Base-by-base conservation (phyloP, 2,329 filamentous ascomycete species). In the Fusarium devonianum region DNA sequence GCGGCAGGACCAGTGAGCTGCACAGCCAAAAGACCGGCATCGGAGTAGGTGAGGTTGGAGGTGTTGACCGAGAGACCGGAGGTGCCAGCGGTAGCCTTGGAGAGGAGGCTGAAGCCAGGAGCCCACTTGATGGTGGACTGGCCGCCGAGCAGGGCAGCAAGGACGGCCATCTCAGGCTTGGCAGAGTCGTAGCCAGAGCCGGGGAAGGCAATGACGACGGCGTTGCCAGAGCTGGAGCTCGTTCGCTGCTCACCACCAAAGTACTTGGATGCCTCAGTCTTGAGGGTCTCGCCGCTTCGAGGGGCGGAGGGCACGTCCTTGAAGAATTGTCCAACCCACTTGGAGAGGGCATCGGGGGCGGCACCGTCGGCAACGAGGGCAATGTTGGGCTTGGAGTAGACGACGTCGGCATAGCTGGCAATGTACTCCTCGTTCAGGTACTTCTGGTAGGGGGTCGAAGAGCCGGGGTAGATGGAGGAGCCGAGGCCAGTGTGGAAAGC, bases 291-390 rank as follows among this genome's bases (percentile, higher is more conserved):
- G 66, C 79, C 76, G 68, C 77, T 74, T 63, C 75, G 73, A 55
- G 81, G 70, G 58, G 79, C 73, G 63, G 78, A 72, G 49, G 87
- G 82, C 38, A 89, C 79, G 52, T 82, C 80, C 72, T 86, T 85
- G 82, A 99, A 97, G 83, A 97, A 97, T 71, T 96, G 86, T 69
- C 86, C 85, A 58, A 95, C 87, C 92, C 93, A 97, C 78, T 94
- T 95, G 68, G 83, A 82, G 62, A 97, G 79, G 57, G 89, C 85
- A 49, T 81, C 78, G 62, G 90, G 81, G 63, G 87, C 86, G 60
- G 92, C 88, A 60, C 94, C 94, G 67, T 96, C 95, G 67, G 90
- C 91, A 60, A 97, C 87, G 58, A 99, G 79, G 56, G 93, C 91
- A 65, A 99, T 88, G 76, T 96, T 97, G 68, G 87, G 78, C 82